phyloP scores from a whole-genome alignment of 2,329 filamentous ascomycete species.

The Teratosphaeria zuluensis region DNA sequence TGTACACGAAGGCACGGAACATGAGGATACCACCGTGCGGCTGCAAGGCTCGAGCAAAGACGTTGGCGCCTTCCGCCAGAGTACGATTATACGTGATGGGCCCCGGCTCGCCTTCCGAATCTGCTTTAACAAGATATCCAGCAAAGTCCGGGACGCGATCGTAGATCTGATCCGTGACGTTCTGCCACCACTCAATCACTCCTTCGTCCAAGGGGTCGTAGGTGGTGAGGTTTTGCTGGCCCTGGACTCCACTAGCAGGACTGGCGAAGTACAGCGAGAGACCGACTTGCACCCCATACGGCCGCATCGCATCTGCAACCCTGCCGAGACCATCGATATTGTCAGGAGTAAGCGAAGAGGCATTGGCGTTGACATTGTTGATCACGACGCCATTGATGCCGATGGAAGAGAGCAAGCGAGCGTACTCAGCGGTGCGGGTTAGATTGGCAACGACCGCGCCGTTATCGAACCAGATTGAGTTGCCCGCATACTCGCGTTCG shows the following conservation, averaged over 20 bases:
- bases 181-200: conserved; percentile 55
- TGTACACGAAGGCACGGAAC: conserved; percentile 65
- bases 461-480: conserved; percentile 58
- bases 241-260: conserved; percentile 28
- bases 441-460: conserved; percentile 49
- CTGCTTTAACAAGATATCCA: conserved; percentile 62
- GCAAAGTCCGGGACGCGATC: conserved; percentile 54
- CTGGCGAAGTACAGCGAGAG: conserved; percentile 61
- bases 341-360: conserved; percentile 42
- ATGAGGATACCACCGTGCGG: conserved; percentile 54
- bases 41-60: conserved; percentile 52
- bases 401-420: conserved; percentile 56
- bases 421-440: conserved; percentile 52
- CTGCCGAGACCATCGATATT: conserved; percentile 54
- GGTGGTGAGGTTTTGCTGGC: conserved; percentile 28
- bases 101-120: conserved; percentile 62
- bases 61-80: conserved; percentile 56
- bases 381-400: conserved; percentile 57
- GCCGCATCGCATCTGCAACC: conserved; percentile 56
- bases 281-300: conserved; percentile 56
- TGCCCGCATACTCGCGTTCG: conserved; percentile 58
- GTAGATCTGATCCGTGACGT: conserved; percentile 52
- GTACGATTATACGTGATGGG: conserved; percentile 62
- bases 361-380: conserved; percentile 65
- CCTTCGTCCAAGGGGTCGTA: conserved; percentile 54